Evolutionary conservation across 495 filamentous ascomycete species (phyloP), one percentile per base, ranked within the genome.

Genomic region (Aspergillus haitiensis): DNA sequence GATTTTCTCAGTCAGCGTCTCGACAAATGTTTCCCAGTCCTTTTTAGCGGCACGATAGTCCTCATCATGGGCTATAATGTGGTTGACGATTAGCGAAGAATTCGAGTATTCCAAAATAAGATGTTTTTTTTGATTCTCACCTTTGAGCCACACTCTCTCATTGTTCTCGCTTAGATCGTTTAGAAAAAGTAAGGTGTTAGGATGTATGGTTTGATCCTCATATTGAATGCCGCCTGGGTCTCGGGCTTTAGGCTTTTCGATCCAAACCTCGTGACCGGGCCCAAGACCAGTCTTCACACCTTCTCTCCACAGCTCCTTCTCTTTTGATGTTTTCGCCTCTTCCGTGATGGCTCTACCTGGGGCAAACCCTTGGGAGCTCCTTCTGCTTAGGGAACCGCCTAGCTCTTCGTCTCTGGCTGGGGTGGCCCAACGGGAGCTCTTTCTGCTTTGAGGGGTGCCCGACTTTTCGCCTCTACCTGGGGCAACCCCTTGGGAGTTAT

Each of bases 151-250:
- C 59, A 84, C 71, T 44, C 92, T 81, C 33, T 91, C 82, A 71
- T 96, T 96, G 67, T 96, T 90, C 54, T 78, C 75, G 57, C 82
- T 84, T 50, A 96, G 76, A 63, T 94, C 90, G 52, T 77, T 71
- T 60, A 96, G 74, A 68, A 96, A 96, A 3, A 86, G 76, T 58
- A 92, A 71, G 7, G 91, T 96, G 64, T 96, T 95, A 31, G 86
- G 85, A 73, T 96, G 92, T 46, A 96, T 73, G 6, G 72, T 84
- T 40, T 85, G 76, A 60, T 91, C 85, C 33, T 76, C 69, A 73
- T 96, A 96, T 0, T 81, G 80, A 7, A 85, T 78, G 10, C 83
- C 80, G 7, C 85, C 88, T 10, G 82, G 79, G 42, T 85, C 84
- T 58, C 90, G 81, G 7, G 90, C 78, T 71, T 90, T 86, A 27